Percentiles rank a stretch among this genome's conserved stretches.
phyloP scores from a whole-genome alignment of 2,329 filamentous ascomycete species.

The Didymella exigua region DNA sequence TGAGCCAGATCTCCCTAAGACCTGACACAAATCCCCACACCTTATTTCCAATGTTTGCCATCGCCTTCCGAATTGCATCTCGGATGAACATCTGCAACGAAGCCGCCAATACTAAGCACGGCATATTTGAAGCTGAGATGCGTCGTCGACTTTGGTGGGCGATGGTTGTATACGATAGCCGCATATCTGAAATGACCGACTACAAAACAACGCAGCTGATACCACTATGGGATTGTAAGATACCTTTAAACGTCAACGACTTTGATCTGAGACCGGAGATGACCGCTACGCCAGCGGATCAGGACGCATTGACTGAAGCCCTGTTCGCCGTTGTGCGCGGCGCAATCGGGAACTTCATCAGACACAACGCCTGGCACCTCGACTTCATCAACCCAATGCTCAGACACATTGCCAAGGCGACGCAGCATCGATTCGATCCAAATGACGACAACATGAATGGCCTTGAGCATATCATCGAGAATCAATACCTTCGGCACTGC shows the following conservation, averaged over 20 bases:
- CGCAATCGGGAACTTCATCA: conserved; percentile 53
- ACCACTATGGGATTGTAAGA: conserved; percentile 55
- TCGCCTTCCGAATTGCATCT: conserved; percentile 64
- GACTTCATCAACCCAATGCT: conserved; percentile 55
- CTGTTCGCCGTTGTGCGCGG: conserved; percentile 58
- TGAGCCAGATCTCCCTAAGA: conserved; percentile 59
- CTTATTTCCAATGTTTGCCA: conserved; percentile 62
- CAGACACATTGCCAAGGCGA: conserved; percentile 45
- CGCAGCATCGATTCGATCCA: conserved; percentile 17
- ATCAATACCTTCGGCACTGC: conserved; percentile 46
- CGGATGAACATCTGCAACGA: conserved; percentile 67
- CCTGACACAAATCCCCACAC: conserved; percentile 53
- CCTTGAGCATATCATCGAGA: conserved; percentile 50
- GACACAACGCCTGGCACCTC: conserved; percentile 52
- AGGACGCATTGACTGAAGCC: conserved; percentile 59
- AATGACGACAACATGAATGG: conserved; percentile 35
- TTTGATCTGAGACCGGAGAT: conserved; percentile 50
- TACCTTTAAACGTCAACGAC: conserved; percentile 61
- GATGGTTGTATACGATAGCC: conserved; percentile 63
- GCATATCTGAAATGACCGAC: conserved; percentile 59
- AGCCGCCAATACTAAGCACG: conserved; percentile 55
- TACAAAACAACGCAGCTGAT: conserved; percentile 56
- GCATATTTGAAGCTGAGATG: conserved; percentile 64
- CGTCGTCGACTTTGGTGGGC: conserved; percentile 67
- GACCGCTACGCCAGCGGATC: conserved; percentile 47